Evolutionary conservation across 2,329 filamentous ascomycete species (phyloP), one percentile per base, ranked within the genome.

Genomic region (Pseudogymnoascus sp.): DNA sequence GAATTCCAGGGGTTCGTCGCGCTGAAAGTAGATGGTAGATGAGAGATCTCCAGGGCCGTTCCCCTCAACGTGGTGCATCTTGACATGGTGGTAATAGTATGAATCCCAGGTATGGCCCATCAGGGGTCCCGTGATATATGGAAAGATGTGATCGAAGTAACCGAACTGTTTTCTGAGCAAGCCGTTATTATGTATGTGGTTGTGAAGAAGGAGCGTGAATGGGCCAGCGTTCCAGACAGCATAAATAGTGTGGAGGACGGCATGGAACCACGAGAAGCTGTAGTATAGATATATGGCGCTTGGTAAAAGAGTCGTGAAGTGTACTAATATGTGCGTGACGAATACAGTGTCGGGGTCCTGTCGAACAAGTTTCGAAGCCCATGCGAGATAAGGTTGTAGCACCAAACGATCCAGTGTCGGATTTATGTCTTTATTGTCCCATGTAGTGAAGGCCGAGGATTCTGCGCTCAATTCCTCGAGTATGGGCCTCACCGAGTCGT

Each of bases 61-160:
- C 63, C 83, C 86, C 73, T 92, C 89, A 60, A 92, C 84, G 65
- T 92, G 89, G 69, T 92, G 89, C 68, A 91, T 88, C 75, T 92
- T 92, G 69, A 92, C 87, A 67, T 92, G 89, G 69, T 92, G 89
- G 69, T 90, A 92, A 70, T 81, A 92, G 74, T 92, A 92, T 1
- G 85, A 86, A 73, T 92, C 90, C 87, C 88, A 91, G 0, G 88
- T 91, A 68, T 92, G 89, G 9, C 89, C 89, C 81, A 90, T 87
- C 60, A 92, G 73, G 0, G 88, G 88, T 65, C 91, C 86, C 9
- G 83, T 75, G 38, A 92, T 71, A 69, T 90, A 92, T 0, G 89
- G 89, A 65, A 91, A 92, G 1, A 78, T 58, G 5, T 72, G 69
- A 67, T 92, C 89, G 61, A 92, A 71, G 28, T 79, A 67, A 33